Base-by-base conservation (phyloP, 306 rosid genomes). In the Acacia crassicarpa region DNA sequence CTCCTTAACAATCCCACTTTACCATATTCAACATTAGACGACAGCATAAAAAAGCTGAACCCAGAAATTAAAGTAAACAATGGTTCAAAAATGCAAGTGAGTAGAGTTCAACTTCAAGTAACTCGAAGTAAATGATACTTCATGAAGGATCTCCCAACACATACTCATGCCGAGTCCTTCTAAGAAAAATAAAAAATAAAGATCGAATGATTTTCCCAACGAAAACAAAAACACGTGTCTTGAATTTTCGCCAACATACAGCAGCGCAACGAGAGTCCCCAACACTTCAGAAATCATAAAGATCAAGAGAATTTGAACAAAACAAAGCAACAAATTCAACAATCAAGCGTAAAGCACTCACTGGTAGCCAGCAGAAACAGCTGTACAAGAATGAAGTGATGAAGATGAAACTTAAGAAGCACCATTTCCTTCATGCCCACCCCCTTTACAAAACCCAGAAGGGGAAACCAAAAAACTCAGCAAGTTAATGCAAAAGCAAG, bases 401-500 rank as follows among this genome's bases (percentile, higher is more conserved):
- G 5, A 65, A 65, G 30, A 20, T 41, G 15, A 85, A 88, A 89
- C 82, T 58, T 82, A 12, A 81, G 78, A 12, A 67, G 53, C 43
- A 54, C 67, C 81, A 70, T 81, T 61, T 72, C 87, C 72, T 78
- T 87, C 91, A 89, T 90, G 83, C 81, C 79, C 88, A 46, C 70
- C n/a, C 16, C 74, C 72, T 65, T 4, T 13, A 49, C 41, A 14
- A 63, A 13, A 63, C 69, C 65, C 53, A 15, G 20, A 22, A 22
- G 33, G 35, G 49, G 32, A 20, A 40, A 67, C 32, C 51, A 44
- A 45, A 45, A n/a, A 51, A 14, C 58, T 44, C 14, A 71, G 40
- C 56, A 44, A 43, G 35, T 43, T n/a, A 43, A 70, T 23, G 75
- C 56, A 71, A 69, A 43, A 5, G 53, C 33, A 12, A 38, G 9